Evolutionary conservation across 495 filamentous ascomycete genomes (phyloP), one percentile per base, ranked within the genome.

Genomic region (Penicillium tannophilum): DNA sequence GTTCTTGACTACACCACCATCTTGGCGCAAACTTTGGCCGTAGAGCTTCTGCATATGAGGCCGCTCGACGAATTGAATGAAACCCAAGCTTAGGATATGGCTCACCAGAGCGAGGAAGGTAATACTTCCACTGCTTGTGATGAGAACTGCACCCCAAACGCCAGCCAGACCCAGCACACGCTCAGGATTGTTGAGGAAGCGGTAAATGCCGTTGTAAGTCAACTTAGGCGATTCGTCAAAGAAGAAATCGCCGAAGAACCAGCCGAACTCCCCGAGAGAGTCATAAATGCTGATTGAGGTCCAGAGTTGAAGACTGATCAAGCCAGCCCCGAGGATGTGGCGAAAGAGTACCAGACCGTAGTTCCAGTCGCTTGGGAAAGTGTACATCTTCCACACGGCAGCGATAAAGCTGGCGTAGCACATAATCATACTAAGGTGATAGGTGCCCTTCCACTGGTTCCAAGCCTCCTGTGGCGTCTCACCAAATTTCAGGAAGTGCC

Each of bases 1-100:
- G 68, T 90, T 97, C 73, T 90, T 93, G 41, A 92, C 91, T 26
- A 98, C 79, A 62, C 94, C 95, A 11, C 93, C 92, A 73, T 96
- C 90, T 62, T 87, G 79, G 62, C 95, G 88, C 26, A 98, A 77
- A 66, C 84, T 87, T 56, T 84, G 81, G 42, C 94, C 94, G 66
- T 98, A 98, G 24, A 97, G 82, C 76, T 97, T 98, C 74, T 97
- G 92, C 94, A 98, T 98, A 73, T 98, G 94, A 26, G 94, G 94
- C 44, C 92, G 87, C 71, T 98, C 94, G 4, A 98, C 90, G 55
- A 93, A 88, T 60, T 97, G 90, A 56, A 98, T 91, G 78, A 98
- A 97, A 45, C 79, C 85, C 45, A 98, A 79, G 2, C 88, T 90
- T 28, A 95, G 79, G 54, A 93, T 81, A 63, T 98, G 95, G 63